Evolutionary conservation across 306 rosid species (phyloP), one percentile per base, ranked within the genome.

Genomic region (Corylus heterophylla): DNA sequence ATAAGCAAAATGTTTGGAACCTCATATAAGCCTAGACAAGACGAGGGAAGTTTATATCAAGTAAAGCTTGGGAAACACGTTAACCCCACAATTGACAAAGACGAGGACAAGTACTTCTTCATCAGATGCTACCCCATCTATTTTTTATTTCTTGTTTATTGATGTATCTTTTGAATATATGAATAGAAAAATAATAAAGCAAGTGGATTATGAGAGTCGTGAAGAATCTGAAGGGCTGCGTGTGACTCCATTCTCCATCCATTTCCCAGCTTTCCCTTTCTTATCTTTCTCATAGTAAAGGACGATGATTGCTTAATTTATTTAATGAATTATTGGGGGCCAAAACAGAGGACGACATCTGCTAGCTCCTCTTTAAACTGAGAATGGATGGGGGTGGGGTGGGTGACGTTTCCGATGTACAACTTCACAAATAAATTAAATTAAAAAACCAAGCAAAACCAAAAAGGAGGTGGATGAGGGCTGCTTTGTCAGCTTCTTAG

Each of bases 51-150:
- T 42, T 8, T 8, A 68, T 68, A n/a, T 18, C 51, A 42, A 3
- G 52, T 18, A 71, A 79, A 71, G 83, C 76, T 78, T 58, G 39
- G 71, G 49, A 14, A 59, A 83, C 79, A 83, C 81, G 81, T 63
- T 62, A 83, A 75, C 66, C 87, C 86, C 37, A 63, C 69, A 6
- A 4, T 44, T 4, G 51, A 68, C 72, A 44, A 67, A 25, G 25
- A 67, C 71, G 8, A 42, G 6, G 72, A 67, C 31, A n/a, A 17
- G 50, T 37, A 67, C 29, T 66, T 35, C 71, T 67, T 12, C 7
- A 42, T 12, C 7, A 42, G 72, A 67, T 67, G 72, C 72, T 67
- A 16, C 50, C 25, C 42, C 50, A 63, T 42, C 72, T 5, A 0
- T 37, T 13, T 64, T 11, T 5, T 10, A 7, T 6, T n/a, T 7